Base-by-base conservation (phyloP, 2,329 filamentous ascomycete species). In the Emmonsiellopsis sp. region DNA sequence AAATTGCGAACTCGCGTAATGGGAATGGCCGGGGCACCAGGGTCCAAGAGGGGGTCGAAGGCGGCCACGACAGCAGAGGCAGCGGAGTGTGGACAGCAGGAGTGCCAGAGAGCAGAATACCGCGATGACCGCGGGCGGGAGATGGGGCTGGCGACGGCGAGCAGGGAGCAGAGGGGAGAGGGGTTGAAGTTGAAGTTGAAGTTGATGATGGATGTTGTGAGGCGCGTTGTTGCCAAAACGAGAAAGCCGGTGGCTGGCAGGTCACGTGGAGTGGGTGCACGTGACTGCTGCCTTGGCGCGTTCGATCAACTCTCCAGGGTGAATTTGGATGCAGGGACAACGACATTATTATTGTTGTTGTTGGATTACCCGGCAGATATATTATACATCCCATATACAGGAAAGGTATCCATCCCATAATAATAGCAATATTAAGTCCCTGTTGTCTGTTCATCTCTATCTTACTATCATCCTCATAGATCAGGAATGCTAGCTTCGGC, bases 181-280 rank as follows among this genome's bases (percentile, higher is more conserved):
- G 46, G 46, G 46, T 40, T 49, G 46, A 27, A 11, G 49, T 21
- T 31, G 9, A 40, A 9, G 39, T 17, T 36, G 42, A n/a, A 49
- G 17, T 49, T 44, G 53, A 52, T 52, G 55, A 51, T 51, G 48
- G 40, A 49, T 8, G 17, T 17, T 33, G n/a, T 17, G 37, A 13
- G 47, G 27, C 14, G 10, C 7, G 54, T 52, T 50, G n/a, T 42
- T 48, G n/a, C 31, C 48, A 52, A 44, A 43, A 47, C 49, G 17
- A 53, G 50, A 45, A 56, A 48, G 49, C 37, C 11, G 52, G 55
- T 56, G 55, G 55, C 55, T 56, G 55, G 55, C 45, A 56, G 11
- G 17, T 43, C 51, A 51, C 50, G 50, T 51, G 36, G 21, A 33
- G 1, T 10, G 2, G 6, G 2, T n/a, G 3, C 7, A 31, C 11